A percentile compares a stretch with the other conserved stretches of the same genome.
Evolutionary conservation across 2,329 filamentous ascomycete genomes (phyloP).

Genomic region (Penicillium digitatum): DNA sequence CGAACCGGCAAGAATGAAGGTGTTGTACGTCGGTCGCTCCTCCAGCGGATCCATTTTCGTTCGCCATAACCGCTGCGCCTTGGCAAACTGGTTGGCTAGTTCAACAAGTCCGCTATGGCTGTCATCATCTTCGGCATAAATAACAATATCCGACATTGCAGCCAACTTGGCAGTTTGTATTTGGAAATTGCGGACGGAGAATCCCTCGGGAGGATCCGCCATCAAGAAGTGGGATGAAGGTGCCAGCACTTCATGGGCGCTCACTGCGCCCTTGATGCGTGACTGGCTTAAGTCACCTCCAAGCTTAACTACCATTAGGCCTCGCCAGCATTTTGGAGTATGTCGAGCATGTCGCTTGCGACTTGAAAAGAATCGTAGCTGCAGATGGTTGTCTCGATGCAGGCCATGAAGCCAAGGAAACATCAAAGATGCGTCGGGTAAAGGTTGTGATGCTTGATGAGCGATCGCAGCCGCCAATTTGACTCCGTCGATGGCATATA

Average conservation of each 20-base stretch:
- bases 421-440: constrained; percentile 79
- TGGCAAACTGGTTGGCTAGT: constrained; percentile 61
- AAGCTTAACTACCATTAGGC: constrained; percentile 81
- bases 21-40: constrained; percentile 68
- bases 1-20: constrained; percentile 67
- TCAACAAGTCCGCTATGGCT: constrained; percentile 62
- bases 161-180: constrained; percentile 89
- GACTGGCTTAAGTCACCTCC: constrained; percentile 70
- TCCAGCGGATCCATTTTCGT: constrained; percentile 58
- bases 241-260: constrained; percentile 73
- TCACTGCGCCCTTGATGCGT: constrained; percentile 81
- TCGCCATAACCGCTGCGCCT: constrained; percentile 73
- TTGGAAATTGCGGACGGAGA: constrained; percentile 95
- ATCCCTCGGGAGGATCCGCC: constrained; percentile 80
- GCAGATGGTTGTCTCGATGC: constrained; percentile 81
- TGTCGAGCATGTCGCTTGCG: constrained; percentile 67
- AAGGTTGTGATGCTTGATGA: constrained; percentile 69
- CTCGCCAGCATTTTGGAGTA: constrained; percentile 71
- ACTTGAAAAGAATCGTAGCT: constrained; percentile 82
- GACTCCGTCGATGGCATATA: constrained; percentile 70
- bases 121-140: constrained; percentile 74
- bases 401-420: constrained; percentile 97
- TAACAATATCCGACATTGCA: constrained; percentile 81
- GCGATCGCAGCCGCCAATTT: constrained; percentile 70
- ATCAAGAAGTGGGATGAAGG: constrained; percentile 66